phyloP scores from a whole-genome alignment of 352 stramenopile species.

The Chrysophaeum taylorii region DNA sequence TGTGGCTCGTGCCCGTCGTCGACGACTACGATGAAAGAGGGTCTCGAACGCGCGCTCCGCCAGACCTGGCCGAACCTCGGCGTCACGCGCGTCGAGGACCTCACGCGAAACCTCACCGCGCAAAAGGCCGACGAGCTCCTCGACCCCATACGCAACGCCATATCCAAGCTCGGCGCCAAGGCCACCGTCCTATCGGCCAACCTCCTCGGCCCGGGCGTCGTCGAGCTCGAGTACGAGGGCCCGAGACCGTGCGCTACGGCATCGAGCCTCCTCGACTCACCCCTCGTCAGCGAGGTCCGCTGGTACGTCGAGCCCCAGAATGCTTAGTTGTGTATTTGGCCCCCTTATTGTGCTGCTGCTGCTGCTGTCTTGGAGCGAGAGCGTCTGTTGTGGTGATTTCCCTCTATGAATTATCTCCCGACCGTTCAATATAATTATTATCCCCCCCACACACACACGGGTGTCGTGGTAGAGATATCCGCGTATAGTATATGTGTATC shows the following conservation, averaged over 20 bases:
- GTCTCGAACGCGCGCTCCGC: constrained; percentile 60
- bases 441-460: too few relatives aligned
- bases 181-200: constrained; percentile 38
- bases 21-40: constrained; percentile 72
- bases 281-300: constrained; percentile 46
- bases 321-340: too few relatives aligned
- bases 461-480: too few relatives aligned
- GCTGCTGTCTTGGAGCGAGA: too few relatives aligned
- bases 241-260: constrained; percentile 36
- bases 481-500: too few relatives aligned
- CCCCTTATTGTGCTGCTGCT: too few relatives aligned
- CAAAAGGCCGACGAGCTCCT: constrained; percentile 43
- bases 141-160: constrained; percentile 42
- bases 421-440: too few relatives aligned
- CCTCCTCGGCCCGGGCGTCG: constrained; percentile 13
- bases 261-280: constrained; percentile 47
- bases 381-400: too few relatives aligned
- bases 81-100: constrained; percentile 32
- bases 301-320: too few relatives aligned
- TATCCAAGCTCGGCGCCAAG: constrained; percentile 47
- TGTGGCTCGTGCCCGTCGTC: constrained; percentile 57
- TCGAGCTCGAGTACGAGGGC: constrained; percentile 36
- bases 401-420: too few relatives aligned
- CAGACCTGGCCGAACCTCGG: constrained; percentile 47
- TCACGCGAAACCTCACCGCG: constrained; percentile 37